Evolutionary conservation across 768 basidiomycete genomes (phyloP).

Genomic region (Amanita polypyramis): DNA sequence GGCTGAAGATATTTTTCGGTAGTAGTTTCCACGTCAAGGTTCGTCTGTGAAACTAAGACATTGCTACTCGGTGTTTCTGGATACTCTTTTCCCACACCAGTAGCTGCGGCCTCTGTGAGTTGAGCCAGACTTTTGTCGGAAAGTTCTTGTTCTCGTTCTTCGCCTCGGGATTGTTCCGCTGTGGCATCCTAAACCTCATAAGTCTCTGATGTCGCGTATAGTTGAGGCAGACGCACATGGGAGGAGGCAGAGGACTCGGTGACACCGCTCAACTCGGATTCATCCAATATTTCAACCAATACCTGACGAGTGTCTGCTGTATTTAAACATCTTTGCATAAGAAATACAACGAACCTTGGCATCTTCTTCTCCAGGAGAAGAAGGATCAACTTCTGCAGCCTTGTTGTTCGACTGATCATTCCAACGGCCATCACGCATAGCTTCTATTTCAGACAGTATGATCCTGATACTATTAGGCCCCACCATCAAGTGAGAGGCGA

Average conservation of each 20-base stretch:
- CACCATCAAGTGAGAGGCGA: not conserved
- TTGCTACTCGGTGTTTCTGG: not conserved
- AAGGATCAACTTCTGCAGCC: not conserved
- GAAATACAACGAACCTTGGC: not conserved
- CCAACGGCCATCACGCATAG: conserved; percentile 59
- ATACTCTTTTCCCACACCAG: not conserved
- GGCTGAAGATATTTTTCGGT: not conserved
- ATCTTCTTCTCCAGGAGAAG: not conserved
- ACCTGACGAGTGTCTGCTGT: not conserved
- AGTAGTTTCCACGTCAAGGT: not conserved
- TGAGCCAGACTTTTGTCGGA: not conserved
- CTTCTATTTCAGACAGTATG: conserved; percentile 65
- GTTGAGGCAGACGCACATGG: not conserved
- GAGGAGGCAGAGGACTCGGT: conserved; percentile 20
- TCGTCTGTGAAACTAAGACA: not conserved
- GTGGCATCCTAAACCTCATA: not conserved
- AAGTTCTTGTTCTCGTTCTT: not conserved
- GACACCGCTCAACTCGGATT: conserved; percentile 25
- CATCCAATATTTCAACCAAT: conserved; percentile 17
- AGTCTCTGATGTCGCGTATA: not conserved
- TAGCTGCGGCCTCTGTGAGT: not conserved
- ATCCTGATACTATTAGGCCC: conserved; percentile 26
- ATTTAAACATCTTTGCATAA: not conserved
- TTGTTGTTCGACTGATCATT: conserved; percentile 38
- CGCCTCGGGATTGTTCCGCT: not conserved